Percentiles rank a stretch among this genome's conserved stretches.
Conservation (phyloP, 2,329 filamentous ascomycete species). For the Paecilomyces variotii region DNA sequence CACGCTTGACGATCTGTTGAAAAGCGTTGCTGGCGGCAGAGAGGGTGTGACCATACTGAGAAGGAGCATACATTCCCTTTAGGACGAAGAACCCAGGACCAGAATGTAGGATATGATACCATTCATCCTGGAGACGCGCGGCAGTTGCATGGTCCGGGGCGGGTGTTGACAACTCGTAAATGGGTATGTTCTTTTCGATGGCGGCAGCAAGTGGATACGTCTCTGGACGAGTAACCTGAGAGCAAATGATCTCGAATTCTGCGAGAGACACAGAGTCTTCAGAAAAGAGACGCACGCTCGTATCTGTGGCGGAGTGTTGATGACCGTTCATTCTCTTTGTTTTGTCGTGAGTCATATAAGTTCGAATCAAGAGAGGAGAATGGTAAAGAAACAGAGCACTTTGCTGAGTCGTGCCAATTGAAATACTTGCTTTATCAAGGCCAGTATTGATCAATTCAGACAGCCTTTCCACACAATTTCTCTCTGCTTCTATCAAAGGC, state of each 20-base stretch:
- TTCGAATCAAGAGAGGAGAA: background rate
- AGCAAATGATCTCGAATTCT: conserved; percentile 40
- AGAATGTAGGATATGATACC: conserved; percentile 48
- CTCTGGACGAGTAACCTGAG: conserved; percentile 25
- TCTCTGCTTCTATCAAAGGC: background rate
- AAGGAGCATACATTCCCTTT: conserved; percentile 41
- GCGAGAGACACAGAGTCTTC: conserved; percentile 31
- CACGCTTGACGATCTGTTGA: conserved; percentile 40
- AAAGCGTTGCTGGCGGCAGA: conserved; percentile 43
- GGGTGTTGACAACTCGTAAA: conserved; percentile 43
- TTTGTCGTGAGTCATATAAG: background rate
- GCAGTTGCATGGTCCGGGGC: conserved; percentile 23
- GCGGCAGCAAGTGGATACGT: conserved; percentile 43
- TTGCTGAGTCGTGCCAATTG: background rate
- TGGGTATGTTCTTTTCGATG: conserved; percentile 46
- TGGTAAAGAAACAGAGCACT: background rate
- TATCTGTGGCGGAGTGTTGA: background rate
- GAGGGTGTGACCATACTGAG: conserved; percentile 30
- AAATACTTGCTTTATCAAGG: background rate
- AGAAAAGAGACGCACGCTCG: background rate
- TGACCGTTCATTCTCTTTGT: background rate
- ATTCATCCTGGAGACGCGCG: conserved; percentile 49
- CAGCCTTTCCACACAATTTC: too few relatives aligned
- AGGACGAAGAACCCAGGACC: conserved; percentile 56
- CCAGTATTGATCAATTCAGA: too few relatives aligned